phyloP scores from a whole-genome alignment of 768 basidiomycete genomes.

The Paxillus involutus region DNA sequence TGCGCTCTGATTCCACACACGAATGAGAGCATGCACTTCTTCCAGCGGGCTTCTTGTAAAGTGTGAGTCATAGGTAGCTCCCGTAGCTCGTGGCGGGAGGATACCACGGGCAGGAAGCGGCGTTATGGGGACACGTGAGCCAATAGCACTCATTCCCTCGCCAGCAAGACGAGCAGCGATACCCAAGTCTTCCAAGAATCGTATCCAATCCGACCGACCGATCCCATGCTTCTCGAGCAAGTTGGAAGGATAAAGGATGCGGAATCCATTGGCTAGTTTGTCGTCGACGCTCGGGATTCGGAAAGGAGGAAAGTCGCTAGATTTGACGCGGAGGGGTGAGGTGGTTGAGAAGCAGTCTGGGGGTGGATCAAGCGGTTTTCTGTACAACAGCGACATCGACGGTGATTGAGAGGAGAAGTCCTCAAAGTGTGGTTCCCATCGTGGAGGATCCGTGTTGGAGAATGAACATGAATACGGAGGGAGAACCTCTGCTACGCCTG shows the following conservation, averaged over 20 bases:
- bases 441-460: conserved; percentile 16
- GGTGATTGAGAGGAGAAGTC: conserved; percentile 11
- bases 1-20: conserved; percentile 32
- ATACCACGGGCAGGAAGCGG: conserved; percentile 13
- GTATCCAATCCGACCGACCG: conserved; percentile 24
- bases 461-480: conserved; percentile 5
- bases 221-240: conserved; percentile 31
- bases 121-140: conserved; percentile 19
- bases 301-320: conserved; percentile 28
- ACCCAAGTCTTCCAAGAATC: conserved; percentile 28
- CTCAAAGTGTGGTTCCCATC: conserved; percentile 30
- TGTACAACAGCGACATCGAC: background rate
- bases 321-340: conserved; percentile 27
- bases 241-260: conserved; percentile 22
- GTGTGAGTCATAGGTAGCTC: conserved; percentile 17
- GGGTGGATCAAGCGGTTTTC: conserved; percentile 31
- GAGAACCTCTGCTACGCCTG: background rate
- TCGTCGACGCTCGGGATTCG: conserved; percentile 21
- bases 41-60: conserved; percentile 18
- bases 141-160: conserved; percentile 20
- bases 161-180: conserved; percentile 27
- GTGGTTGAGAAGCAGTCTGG: conserved; percentile 28
- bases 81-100: conserved; percentile 13
- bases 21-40: conserved; percentile 26
- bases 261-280: conserved; percentile 25